A percentile compares a stretch with the other conserved stretches of the same genome.
Conservation (phyloP, 345 rosid genomes). For the Passiflora organensis region DNA sequence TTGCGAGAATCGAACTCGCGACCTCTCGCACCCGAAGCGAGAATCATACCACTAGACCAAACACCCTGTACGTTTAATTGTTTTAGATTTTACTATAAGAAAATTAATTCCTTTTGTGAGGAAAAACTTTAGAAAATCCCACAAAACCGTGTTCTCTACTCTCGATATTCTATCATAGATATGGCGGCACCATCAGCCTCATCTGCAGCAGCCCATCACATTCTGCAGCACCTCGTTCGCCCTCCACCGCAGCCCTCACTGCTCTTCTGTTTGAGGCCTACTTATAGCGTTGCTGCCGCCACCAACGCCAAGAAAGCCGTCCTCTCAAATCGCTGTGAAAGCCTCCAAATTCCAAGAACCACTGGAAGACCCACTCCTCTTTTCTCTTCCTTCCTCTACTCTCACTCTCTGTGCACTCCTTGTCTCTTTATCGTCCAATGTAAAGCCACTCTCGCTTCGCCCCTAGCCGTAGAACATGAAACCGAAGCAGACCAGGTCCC, state of each 20-base stretch:
- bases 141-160: too few species aligned
- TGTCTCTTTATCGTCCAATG: neutral
- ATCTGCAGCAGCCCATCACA: constrained; percentile 6
- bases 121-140: too few species aligned
- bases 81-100: too few species aligned
- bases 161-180: too few species aligned
- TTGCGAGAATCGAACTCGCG: constrained; percentile 94
- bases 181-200: constrained; percentile 12
- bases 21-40: constrained; percentile 60
- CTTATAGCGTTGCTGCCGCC: neutral
- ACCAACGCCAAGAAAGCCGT: neutral
- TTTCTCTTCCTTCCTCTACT: neutral
- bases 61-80: too few species aligned
- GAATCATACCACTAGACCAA: too few species aligned
- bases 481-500: neutral
- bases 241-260: constrained; percentile 4
- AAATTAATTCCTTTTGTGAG: too few species aligned
- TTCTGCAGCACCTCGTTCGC: constrained; percentile 18
- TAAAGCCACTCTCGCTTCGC: neutral
- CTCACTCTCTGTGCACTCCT: neutral
- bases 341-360: neutral
- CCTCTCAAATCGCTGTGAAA: neutral
- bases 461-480: constrained; percentile 10
- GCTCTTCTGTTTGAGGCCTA: constrained; percentile 1
- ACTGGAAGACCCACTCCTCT: neutral